Base-by-base conservation (phyloP, 139 green algal species). In the Bryopsis sp. region DNA sequence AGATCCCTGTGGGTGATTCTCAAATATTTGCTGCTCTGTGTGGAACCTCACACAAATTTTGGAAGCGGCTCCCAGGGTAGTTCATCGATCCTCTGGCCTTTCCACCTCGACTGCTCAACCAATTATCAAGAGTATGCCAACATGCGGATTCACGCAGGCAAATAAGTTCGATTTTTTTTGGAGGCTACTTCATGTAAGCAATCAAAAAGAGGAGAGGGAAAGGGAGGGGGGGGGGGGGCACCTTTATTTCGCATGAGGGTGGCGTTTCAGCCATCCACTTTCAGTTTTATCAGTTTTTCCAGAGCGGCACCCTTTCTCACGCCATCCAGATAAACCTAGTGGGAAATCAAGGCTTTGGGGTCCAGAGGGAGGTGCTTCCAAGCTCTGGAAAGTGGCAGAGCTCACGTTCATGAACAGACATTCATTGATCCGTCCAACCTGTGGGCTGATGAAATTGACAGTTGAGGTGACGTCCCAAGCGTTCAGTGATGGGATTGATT, bases 231-330 rank as follows among this genome's bases (percentile, higher is more conserved):
- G 33, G n/a, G n/a, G 8, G n/a, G 11, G 7, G 54, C 46, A 82
- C 89, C 78, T 97, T 89, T 71, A 93, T 73, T 85, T 98, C n/a
- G 92, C 89, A 99, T 94, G 6, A 99, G 82, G 37, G 95, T 66
- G 73, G 87, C 58, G 75, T 97, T 98, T 3, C 94, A 94, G 33
- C 93, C 94, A 68, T 99, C 94, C 36, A 96, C 94, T 5, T 83
- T 79, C 58, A 99, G 80, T 48, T 80, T 38, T 22, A 70, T 77
- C 59, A 85, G 47, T 5, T 36, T 58, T 54, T 74, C 38, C 60
- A 73, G 48, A 46, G 58, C 54, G 1, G 64, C 70, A 33, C 84
- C 78, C 15, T 48, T 33, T 5, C 62, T 67, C 89, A 96, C 95
- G 1, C 90, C 89, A 32, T 95, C 86, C 60, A 97, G 64, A n/a